A percentile compares a stretch with the other conserved stretches of the same genome.
Conservation (phyloP, 2,329 filamentous ascomycete genomes). For the Triangularia verruculosa region DNA sequence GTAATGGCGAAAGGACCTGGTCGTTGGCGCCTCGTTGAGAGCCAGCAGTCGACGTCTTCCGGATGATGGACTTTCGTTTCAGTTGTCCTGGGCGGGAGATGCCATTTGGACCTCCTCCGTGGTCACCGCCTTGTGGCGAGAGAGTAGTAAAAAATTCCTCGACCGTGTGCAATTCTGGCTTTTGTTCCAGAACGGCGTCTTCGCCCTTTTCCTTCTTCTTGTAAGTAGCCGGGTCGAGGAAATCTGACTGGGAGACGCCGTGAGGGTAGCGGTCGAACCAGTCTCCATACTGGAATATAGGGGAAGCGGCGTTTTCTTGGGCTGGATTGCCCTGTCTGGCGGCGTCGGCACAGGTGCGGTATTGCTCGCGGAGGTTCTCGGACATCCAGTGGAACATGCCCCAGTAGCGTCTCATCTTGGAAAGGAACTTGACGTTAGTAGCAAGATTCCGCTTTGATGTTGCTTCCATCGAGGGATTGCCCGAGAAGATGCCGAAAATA, state of each 20-base stretch:
- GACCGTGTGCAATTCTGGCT: slow-evolving; percentile 85
- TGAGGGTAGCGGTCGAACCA: slow-evolving; percentile 97
- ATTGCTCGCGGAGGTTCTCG: slow-evolving; percentile 86
- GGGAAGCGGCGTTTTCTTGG: slow-evolving; percentile 48
- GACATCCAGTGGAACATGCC: slow-evolving; percentile 98
- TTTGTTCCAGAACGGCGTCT: slow-evolving; percentile 86
- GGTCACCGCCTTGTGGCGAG: slow-evolving; percentile 56
- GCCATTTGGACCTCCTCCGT: slow-evolving; percentile 25
- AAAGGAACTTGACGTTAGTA: slow-evolving; percentile 84
- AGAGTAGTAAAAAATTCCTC: slow-evolving; percentile 90
- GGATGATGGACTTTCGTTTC: slow-evolving; percentile 40
- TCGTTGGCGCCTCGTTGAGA: slow-evolving; percentile 31
- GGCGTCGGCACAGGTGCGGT: slow-evolving; percentile 80
- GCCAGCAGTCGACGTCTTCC: slow-evolving; percentile 37
- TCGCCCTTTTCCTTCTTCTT: slow-evolving; percentile 73
- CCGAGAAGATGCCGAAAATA: slow-evolving; percentile 86
- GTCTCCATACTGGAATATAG: slow-evolving; percentile 91
- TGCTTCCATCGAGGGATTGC: slow-evolving; percentile 70
- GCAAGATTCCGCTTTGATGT: slow-evolving; percentile 80
- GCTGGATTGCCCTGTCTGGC: slow-evolving; percentile 62
- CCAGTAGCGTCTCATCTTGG: slow-evolving; percentile 97
- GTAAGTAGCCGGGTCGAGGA: slow-evolving; percentile 68
- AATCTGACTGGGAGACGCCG: slow-evolving; percentile 81
- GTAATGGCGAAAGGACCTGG: slow-evolving; percentile 38
- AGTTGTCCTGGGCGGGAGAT: slow-evolving; percentile 23